Evolutionary conservation across 1,284 basidiomycete genomes (phyloP), one percentile per base, ranked within the genome.

Genomic region (Malassezia caprae): DNA sequence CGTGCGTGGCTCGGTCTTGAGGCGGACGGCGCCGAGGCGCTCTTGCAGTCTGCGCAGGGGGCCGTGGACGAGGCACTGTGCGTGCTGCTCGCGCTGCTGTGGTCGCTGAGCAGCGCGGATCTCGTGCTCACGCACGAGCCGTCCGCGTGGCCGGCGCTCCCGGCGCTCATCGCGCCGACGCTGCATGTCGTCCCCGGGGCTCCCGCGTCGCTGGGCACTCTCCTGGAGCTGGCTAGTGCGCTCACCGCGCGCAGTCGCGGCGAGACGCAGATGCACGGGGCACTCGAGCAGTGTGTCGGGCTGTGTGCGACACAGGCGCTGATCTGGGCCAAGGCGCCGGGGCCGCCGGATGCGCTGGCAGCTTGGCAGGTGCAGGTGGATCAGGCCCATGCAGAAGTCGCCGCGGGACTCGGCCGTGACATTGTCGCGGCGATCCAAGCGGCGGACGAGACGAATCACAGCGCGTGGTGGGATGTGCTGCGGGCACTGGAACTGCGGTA

Each of bases 81-180:
- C 17, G 40, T 59, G 28, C 52, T 68, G 45, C 69, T 88, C 19
- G 79, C 81, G 13, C 83, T 85, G 7, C 77, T 94, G 24, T 80
- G 86, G 43, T 80, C 80, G 21, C 80, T 87, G 63, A 87, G 85
- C 60, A 79, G 80, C 19, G 84, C 84, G 0, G 85, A 87, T 65
- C 77, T 76, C 4, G 81, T 87, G 6, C 78, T 94, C 46, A 75
- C 82, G 44, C 80, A 79, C 35, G 82, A 84, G 23, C 78, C 81
- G 46, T 83, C 84, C 32, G 84, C 85, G 47, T 88, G 86, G 83
- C 81, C 83, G 6, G 61, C 83, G 2, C 78, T 87, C 27, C 79
- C 48, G 30, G 60, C 59, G 15, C 41, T 63, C 39, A 39, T 51
- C 44, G 35, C 49, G 7, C 65, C 62, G 11, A 62, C 63, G 21